Base-by-base conservation (phyloP, 306 rosid species). In the Heteromeles arbutifolia region DNA sequence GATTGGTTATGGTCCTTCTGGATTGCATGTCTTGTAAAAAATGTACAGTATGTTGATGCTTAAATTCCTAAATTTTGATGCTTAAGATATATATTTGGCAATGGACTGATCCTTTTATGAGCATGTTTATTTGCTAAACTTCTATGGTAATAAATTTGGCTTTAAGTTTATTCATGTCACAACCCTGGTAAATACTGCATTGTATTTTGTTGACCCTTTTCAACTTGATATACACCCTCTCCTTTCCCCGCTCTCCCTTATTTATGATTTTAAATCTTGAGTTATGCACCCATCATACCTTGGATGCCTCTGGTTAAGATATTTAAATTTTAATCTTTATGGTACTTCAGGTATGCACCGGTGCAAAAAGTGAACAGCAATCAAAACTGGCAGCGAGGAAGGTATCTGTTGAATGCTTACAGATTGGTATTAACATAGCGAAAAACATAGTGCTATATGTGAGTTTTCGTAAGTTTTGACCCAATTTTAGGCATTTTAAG, bases 331-430 rank as follows among this genome's bases (percentile, higher is more conserved):
- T 50, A 15, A 50, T 66, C 4, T 32, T 17, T 22, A 32, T 75
- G 37, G 29, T 66, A 22, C 50, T 34, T 74, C 43, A 74, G 97
- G 98, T 95, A 69, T 95, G 98, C 79, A 92, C 98, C 7, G 97
- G 98, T 75, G 98, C 98, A 26, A 95, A 92, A 86, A 92, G 98
- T 78, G 98, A 95, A 83, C 78, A 76, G 3, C 97, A 92, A 78
- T 95, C 98, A 5, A 92, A 90, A 86, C 82, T 95, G 85, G 98
- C 98, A 6, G 97, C 98, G 63, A 86, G 98, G 65, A 95, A 95
- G 97, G 97, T 95, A 80, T 39, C 41, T 22, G 56, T 24, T 72
- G 34, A 45, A 32, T 54, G 22, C 31, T 71, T 21, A 19, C 65
- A n/a, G 39, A 13, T 31, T 71, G 29, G 45, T 71, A n/a, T 24